These are phyloP conservation scores for Chlorella sp. DNA, from an alignment of 139 green algal genomes.

Conservation along the genomic window DNA sequence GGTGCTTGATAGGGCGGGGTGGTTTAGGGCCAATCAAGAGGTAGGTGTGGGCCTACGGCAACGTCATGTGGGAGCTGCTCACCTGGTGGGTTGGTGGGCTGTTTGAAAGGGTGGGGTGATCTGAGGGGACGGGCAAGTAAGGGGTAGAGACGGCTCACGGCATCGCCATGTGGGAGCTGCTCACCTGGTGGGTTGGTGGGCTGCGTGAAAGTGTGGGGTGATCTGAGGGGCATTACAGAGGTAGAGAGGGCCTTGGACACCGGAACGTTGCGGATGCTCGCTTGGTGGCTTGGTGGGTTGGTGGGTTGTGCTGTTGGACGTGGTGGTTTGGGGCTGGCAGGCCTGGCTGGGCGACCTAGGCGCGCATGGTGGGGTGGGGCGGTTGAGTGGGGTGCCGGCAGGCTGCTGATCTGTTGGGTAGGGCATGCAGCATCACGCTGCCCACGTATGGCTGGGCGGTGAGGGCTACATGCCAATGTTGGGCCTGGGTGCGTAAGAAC, in stretches of 20 bases:
- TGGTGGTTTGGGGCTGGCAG: too few relatives aligned
- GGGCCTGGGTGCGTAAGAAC: background rate
- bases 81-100: slow-evolving; percentile 12
- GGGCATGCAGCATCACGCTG: too few relatives aligned
- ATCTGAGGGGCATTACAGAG: slow-evolving; percentile 14
- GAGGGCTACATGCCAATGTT: too few relatives aligned
- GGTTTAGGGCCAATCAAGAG: slow-evolving; percentile 27
- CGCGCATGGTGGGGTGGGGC: too few relatives aligned
- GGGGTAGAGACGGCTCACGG: slow-evolving; percentile 64
- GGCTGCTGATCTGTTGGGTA: too few relatives aligned
- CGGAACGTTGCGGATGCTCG: slow-evolving; percentile 43
- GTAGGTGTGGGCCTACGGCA: slow-evolving; percentile 70
- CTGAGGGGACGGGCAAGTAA: slow-evolving; percentile 23
- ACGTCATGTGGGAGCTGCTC: slow-evolving; percentile 53
- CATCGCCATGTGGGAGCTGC: slow-evolving; percentile 53
- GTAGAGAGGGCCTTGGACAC: slow-evolving; percentile 69
- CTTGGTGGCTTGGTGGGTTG: slow-evolving; percentile 13
- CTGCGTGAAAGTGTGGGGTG: background rate
- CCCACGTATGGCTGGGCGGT: too few relatives aligned
- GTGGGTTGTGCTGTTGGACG: too few relatives aligned
- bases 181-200: slow-evolving; percentile 16
- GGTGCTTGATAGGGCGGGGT: background rate
- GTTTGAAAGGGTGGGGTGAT: background rate
- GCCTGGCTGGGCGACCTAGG: too few relatives aligned
- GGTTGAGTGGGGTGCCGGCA: too few relatives aligned